phyloP scores from a whole-genome alignment of 2,329 filamentous ascomycete species.

The Aspergillus udagawae region DNA sequence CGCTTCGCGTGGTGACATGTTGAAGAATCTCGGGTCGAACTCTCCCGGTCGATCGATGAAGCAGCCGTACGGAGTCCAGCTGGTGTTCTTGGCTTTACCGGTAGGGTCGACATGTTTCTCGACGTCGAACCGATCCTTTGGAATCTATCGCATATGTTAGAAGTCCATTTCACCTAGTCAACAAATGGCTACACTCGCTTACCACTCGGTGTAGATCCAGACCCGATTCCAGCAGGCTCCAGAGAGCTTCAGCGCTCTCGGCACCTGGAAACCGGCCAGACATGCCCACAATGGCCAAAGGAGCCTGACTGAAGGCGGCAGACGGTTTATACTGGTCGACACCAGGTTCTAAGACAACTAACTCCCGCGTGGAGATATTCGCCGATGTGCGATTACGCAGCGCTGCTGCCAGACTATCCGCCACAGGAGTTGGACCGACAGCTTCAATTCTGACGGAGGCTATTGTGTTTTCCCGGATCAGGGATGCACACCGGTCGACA shows the following conservation, averaged over 20 bases:
- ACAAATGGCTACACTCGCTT: too few species aligned
- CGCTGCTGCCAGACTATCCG: not conserved
- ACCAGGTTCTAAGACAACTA: too few species aligned
- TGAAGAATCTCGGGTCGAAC: slow-evolving; percentile 72
- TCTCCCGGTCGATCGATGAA: slow-evolving; percentile 66
- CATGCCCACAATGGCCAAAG: slow-evolving; percentile 69
- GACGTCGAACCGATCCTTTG: slow-evolving; percentile 64
- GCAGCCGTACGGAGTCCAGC: slow-evolving; percentile 66
- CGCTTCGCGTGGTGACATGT: slow-evolving; percentile 72
- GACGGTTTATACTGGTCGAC: too few species aligned
- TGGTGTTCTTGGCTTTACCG: slow-evolving; percentile 67
- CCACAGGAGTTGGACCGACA: not conserved
- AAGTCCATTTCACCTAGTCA: too few species aligned
- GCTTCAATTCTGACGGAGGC: not conserved
- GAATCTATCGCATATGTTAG: slow-evolving; percentile 40
- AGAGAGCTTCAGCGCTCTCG: slow-evolving; percentile 61
- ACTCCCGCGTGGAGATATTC: too few species aligned
- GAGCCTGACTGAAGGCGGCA: too few species aligned
- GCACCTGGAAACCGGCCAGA: slow-evolving; percentile 68
- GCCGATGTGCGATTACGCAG: too few species aligned
- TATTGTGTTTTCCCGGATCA: not conserved
- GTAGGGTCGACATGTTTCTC: slow-evolving; percentile 63
- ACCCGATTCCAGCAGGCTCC: slow-evolving; percentile 66
- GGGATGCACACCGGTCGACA: not conserved
- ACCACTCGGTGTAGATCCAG: slow-evolving; percentile 60